phyloP scores from a whole-genome alignment of 768 basidiomycete genomes.

The Candolleomyces efflorescens region DNA sequence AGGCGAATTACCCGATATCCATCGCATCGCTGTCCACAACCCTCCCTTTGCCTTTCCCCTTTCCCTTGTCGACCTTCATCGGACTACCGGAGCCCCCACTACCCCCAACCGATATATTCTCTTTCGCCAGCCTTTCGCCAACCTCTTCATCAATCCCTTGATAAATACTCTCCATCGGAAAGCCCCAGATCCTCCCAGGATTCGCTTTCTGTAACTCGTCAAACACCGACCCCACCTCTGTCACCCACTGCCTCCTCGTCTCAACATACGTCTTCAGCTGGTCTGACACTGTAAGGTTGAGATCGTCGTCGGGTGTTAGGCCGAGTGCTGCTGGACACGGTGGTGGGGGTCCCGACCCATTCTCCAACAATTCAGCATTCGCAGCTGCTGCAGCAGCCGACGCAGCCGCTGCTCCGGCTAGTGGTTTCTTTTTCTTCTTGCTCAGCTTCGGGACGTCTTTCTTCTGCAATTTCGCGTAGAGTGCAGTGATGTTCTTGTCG shows the following conservation, averaged over 20 bases:
- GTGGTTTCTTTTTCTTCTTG: constrained; percentile 70
- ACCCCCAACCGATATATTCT: constrained; percentile 12
- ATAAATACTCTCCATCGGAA: constrained; percentile 73
- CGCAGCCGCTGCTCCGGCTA: constrained; percentile 23
- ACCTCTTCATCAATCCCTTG: constrained; percentile 70
- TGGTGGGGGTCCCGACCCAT: constrained; percentile 34
- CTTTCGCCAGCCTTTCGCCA: constrained; percentile 28
- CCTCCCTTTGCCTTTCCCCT: constrained; percentile 46
- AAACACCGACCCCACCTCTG: constrained; percentile 70
- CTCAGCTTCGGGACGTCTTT: constrained; percentile 71
- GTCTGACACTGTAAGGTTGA: constrained; percentile 58
- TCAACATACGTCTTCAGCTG: constrained; percentile 69
- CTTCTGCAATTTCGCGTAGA: constrained; percentile 79
- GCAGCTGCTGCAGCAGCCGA: constrained; percentile 18
- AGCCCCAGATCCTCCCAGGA: constrained; percentile 73
- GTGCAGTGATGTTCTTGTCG: constrained; percentile 74
- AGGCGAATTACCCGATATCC: constrained; percentile 54
- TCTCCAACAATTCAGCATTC: constrained; percentile 19
- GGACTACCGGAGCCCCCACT: constrained; percentile 8
- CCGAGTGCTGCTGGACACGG: constrained; percentile 73
- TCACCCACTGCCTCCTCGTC: constrained; percentile 76
- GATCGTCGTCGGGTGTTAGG: constrained; percentile 63
- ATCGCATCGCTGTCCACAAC: constrained; percentile 51
- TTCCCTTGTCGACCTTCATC: constrained; percentile 14
- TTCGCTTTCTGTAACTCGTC: constrained; percentile 62